phyloP scores from a whole-genome alignment of 495 filamentous ascomycete genomes.

The Xylaria telfairii region DNA sequence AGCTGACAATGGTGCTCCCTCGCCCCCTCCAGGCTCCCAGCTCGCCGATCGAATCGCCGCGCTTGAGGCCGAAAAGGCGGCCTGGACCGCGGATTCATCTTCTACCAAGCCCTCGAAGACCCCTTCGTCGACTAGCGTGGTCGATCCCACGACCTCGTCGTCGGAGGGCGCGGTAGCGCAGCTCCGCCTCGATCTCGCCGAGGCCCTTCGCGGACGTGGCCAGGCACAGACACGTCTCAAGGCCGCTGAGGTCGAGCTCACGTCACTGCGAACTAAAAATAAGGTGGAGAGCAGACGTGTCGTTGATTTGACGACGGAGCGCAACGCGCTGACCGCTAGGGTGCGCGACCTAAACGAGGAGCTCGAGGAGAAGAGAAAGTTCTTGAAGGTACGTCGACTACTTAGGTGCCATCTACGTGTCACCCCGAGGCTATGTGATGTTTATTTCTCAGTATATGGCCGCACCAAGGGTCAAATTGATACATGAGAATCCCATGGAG shows the following conservation, averaged over 20 bases:
- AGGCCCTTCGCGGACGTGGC: constrained; percentile 74
- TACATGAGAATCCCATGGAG: neutral
- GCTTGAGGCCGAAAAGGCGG: constrained; percentile 59
- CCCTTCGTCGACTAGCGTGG: constrained; percentile 30
- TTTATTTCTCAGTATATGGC: neutral
- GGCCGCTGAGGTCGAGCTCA: constrained; percentile 64
- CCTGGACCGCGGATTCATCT: constrained; percentile 21
- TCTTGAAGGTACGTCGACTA: constrained; percentile 67
- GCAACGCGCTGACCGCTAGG: constrained; percentile 62
- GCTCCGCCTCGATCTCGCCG: constrained; percentile 67
- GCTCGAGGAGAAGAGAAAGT: constrained; percentile 77
- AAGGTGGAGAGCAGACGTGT: constrained; percentile 63
- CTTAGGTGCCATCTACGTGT: neutral
- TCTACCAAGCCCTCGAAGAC: constrained; percentile 26
- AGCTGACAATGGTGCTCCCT: constrained; percentile 28
- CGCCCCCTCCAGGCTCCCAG: constrained; percentile 61
- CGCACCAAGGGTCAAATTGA: neutral
- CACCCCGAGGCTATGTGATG: constrained; percentile 10
- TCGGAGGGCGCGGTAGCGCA: constrained; percentile 46
- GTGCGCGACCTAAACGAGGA: constrained; percentile 86
- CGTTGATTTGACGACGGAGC: constrained; percentile 65
- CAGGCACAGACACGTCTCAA: constrained; percentile 68
- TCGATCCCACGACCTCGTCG: constrained; percentile 32
- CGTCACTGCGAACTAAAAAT: constrained; percentile 63
- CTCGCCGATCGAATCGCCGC: constrained; percentile 70